Conservation (phyloP, 768 basidiomycete species). For the Lanmaoa rubissima region DNA sequence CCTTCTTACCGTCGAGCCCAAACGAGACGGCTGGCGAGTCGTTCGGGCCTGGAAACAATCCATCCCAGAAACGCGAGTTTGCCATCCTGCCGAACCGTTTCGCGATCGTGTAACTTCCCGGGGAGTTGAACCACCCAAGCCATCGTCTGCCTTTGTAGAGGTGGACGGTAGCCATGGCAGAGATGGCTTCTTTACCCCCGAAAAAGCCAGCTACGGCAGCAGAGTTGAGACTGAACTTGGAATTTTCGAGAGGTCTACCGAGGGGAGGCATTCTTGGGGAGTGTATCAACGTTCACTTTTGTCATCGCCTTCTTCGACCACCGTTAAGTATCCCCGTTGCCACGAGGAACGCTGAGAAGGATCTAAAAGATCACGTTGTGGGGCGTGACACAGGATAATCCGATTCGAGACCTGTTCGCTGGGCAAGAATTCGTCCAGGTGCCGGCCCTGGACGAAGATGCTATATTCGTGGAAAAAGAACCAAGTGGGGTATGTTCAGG, state of each 20-base stretch:
- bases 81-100: slow-evolving; percentile 34
- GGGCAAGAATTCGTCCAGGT: not conserved
- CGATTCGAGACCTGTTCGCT: not conserved
- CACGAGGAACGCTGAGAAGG: not conserved
- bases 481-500: too few species aligned
- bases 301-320: not conserved
- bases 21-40: slow-evolving; percentile 26
- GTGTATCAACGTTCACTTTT: not conserved
- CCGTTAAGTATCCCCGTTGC: not conserved
- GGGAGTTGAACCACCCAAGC: slow-evolving; percentile 38
- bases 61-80: slow-evolving; percentile 31
- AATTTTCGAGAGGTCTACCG: slow-evolving; percentile 1
- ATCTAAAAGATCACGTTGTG: not conserved
- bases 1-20: slow-evolving; percentile 28
- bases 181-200: slow-evolving; percentile 37
- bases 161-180: slow-evolving; percentile 35
- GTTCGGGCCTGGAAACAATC: slow-evolving; percentile 32
- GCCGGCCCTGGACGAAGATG: not conserved
- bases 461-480: not conserved
- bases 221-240: slow-evolving; percentile 25
- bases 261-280: slow-evolving; percentile 11
- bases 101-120: slow-evolving; percentile 33
- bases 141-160: slow-evolving; percentile 30
- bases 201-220: slow-evolving; percentile 36
- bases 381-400: too few species aligned